phyloP scores from a whole-genome alignment of 768 basidiomycete species.

The Mrakia frigida region DNA sequence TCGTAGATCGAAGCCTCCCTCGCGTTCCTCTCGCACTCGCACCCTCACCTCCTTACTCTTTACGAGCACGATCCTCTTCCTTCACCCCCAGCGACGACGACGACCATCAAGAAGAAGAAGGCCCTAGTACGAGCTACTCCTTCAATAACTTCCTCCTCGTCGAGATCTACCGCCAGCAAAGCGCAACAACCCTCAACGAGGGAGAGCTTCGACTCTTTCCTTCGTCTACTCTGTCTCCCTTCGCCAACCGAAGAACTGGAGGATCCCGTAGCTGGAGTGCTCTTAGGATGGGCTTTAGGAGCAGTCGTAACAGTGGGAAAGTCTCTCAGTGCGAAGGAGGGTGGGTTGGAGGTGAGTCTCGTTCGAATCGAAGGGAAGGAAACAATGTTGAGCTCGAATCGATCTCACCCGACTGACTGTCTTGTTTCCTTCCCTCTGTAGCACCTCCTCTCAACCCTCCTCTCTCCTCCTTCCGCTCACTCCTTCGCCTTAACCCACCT shows the following conservation, averaged over 20 bases:
- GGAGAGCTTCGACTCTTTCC: not conserved
- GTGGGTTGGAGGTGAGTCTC: not conserved
- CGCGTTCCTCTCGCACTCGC: not conserved
- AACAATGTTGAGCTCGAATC: not conserved
- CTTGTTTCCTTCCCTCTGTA: not conserved
- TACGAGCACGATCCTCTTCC: conserved; percentile 4
- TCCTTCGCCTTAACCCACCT: not conserved
- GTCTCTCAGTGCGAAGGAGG: not conserved
- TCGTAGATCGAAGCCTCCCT: conserved; percentile 1
- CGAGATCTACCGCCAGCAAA: not conserved
- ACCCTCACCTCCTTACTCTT: conserved; percentile 1
- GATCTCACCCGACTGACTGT: not conserved
- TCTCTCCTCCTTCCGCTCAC: not conserved
- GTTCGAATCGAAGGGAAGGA: not conserved
- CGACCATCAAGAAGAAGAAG: not conserved
- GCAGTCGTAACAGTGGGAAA: not conserved
- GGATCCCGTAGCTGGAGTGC: not conserved
- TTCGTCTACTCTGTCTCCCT: not conserved
- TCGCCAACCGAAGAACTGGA: not conserved
- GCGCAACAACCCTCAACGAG: not conserved
- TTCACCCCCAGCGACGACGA: not conserved
- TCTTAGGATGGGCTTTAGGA: not conserved
- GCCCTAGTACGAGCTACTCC: not conserved
- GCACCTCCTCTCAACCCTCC: not conserved
- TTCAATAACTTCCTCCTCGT: not conserved